phyloP scores from a whole-genome alignment of 371 early-diverging fungal species.

The Saksenaea oblongispora region DNA sequence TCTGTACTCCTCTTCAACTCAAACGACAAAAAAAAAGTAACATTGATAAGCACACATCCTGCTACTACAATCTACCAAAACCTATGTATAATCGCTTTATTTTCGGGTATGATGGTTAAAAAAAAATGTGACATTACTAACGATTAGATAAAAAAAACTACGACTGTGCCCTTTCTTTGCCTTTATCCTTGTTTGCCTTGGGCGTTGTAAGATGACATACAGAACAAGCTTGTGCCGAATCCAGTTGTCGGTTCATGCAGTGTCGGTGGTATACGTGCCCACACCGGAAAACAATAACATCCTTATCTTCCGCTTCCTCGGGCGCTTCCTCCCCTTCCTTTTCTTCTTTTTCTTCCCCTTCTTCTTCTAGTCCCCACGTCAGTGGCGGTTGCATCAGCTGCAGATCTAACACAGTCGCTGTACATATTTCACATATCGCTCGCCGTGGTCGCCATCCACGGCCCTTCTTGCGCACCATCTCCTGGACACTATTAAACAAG shows the following conservation, averaged over 20 bases:
- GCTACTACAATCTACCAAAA: too few relatives aligned
- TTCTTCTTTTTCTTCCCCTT: not conserved
- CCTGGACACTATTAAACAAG: constrained; percentile 57
- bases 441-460: constrained; percentile 67
- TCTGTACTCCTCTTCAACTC: not conserved
- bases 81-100: too few relatives aligned
- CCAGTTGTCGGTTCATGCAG: constrained; percentile 47
- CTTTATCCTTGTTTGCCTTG: constrained; percentile 3
- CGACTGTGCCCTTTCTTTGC: constrained; percentile 7
- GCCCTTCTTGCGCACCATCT: constrained; percentile 55
- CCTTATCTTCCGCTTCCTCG: constrained; percentile 16
- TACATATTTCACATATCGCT: constrained; percentile 61
- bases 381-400: constrained; percentile 35
- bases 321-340: constrained; percentile 7
- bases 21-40: too few relatives aligned
- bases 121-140: not conserved
- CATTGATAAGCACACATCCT: not conserved
- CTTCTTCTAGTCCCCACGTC: constrained; percentile 31
- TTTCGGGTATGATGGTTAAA: too few relatives aligned
- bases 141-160: not conserved
- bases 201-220: constrained; percentile 28
- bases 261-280: constrained; percentile 64
- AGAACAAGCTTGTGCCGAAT: constrained; percentile 22
- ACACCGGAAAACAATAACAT: constrained; percentile 57
- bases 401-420: constrained; percentile 51